These are phyloP conservation scores for Ceriops zippeliana DNA, from an alignment of 345 rosid genomes.

Conservation along the genomic window DNA sequence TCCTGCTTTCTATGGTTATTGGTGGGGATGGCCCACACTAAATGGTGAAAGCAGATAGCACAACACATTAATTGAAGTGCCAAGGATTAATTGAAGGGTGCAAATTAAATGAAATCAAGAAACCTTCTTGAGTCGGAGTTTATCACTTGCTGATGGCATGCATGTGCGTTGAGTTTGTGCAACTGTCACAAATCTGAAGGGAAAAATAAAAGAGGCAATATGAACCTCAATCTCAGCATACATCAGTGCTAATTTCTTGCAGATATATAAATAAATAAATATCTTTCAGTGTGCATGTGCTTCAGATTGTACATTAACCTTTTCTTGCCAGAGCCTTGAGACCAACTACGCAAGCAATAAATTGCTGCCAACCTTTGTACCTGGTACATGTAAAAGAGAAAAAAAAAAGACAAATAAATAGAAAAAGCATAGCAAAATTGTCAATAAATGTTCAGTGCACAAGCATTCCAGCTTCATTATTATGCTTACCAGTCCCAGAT, in stretches of 20 bases:
- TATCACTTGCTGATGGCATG: constrained; percentile 76
- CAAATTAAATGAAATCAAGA: constrained; percentile 1
- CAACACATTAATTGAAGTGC: neutral
- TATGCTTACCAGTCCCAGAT: too few relatives aligned
- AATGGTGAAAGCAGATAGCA: neutral
- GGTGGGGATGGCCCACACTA: constrained; percentile 4
- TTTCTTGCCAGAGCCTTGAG: constrained; percentile 85
- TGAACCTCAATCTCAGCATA: constrained; percentile 11
- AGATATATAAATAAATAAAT: neutral
- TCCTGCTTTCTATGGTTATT: neutral
- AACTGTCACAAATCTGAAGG: constrained; percentile 71
- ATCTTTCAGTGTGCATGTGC: too few relatives aligned
- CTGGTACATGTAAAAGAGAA: constrained; percentile 24
- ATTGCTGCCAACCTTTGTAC: constrained; percentile 71
- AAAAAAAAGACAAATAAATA: neutral
- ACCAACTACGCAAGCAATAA: constrained; percentile 54
- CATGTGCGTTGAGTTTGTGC: constrained; percentile 64
- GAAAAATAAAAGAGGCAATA: constrained; percentile 7
- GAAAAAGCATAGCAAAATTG: neutral
- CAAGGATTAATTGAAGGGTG: constrained; percentile 3
- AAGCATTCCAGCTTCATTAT: neutral
- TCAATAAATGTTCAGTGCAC: neutral
- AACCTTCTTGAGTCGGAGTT: constrained; percentile 76
- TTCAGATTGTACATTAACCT: constrained; percentile 30
- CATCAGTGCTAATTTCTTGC: neutral